phyloP scores from a whole-genome alignment of 345 rosid genomes.

The Pistacia vera region DNA sequence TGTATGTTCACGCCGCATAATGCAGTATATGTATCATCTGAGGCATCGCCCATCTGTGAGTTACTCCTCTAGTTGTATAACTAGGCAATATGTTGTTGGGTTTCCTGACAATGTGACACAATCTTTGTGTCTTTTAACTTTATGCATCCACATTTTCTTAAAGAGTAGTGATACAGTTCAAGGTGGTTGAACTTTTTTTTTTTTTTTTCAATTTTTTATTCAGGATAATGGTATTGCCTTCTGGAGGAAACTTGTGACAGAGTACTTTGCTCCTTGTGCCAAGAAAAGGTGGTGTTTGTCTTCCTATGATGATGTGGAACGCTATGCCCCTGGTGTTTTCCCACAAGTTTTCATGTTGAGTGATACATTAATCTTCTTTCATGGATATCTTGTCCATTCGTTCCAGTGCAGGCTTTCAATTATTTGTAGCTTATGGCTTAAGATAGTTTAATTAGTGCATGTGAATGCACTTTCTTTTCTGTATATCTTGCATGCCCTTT shows the following conservation, averaged over 20 bases:
- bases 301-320: slow-evolving; percentile 25
- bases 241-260: slow-evolving; percentile 51
- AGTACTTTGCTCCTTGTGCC: slow-evolving; percentile 38
- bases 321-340: slow-evolving; percentile 31
- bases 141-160: background rate
- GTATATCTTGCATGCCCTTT: background rate
- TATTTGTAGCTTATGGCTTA: background rate
- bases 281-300: slow-evolving; percentile 50
- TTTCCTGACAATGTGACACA: background rate
- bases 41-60: slow-evolving; percentile 28
- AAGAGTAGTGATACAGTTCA: background rate
- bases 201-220: background rate
- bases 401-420: background rate
- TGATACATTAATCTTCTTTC: background rate
- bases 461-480: background rate
- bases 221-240: slow-evolving; percentile 45
- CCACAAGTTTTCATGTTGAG: slow-evolving; percentile 31
- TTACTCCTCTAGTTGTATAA: background rate
- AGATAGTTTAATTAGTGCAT: background rate
- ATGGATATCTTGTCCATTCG: background rate
- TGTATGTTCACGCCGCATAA: slow-evolving; percentile 23
- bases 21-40: slow-evolving; percentile 32
- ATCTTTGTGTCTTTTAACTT: background rate
- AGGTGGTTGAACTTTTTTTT: background rate
- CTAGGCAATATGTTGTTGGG: no score